Conservation (phyloP, 116 monocot genomes). For the Thalassia testudinum region DNA sequence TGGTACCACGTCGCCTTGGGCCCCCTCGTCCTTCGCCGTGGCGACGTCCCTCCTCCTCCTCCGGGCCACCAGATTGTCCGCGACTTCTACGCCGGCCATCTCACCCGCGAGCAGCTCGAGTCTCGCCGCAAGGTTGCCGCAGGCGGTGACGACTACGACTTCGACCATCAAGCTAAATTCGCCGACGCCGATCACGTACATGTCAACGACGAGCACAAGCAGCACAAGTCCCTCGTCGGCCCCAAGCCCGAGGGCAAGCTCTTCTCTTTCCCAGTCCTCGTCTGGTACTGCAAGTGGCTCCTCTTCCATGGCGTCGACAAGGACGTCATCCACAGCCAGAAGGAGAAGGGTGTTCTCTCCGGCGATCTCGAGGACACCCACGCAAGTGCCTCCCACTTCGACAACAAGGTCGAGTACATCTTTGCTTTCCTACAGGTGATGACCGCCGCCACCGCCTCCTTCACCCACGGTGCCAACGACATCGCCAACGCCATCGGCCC, state of each 20-base stretch:
- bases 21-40: background rate
- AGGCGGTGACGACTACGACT: background rate
- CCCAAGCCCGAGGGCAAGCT: conserved; percentile 2
- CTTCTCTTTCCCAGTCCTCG: conserved; percentile 1
- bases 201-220: background rate
- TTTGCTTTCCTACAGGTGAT: conserved; percentile 4
- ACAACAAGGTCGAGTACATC: conserved; percentile 1
- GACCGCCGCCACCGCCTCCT: conserved; percentile 2
- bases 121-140: background rate
- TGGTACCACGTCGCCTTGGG: background rate
- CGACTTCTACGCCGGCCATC: conserved; percentile 1
- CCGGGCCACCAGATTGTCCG: background rate
- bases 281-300: conserved; percentile 2
- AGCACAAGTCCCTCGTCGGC: background rate
- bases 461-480: conserved; percentile 6
- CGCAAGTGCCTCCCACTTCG: conserved; percentile 1
- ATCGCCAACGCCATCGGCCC: conserved; percentile 4
- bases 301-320: conserved; percentile 2
- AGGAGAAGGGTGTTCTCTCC: background rate
- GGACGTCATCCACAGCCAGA: conserved; percentile 1
- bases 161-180: no score
- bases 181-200: no score
- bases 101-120: background rate
- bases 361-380: background rate
- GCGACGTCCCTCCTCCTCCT: conserved; percentile 1